A percentile compares a stretch with the other conserved stretches of the same genome.
Evolutionary conservation across 768 basidiomycete genomes (phyloP).

Genomic region (Multifurca ochricompacta): DNA sequence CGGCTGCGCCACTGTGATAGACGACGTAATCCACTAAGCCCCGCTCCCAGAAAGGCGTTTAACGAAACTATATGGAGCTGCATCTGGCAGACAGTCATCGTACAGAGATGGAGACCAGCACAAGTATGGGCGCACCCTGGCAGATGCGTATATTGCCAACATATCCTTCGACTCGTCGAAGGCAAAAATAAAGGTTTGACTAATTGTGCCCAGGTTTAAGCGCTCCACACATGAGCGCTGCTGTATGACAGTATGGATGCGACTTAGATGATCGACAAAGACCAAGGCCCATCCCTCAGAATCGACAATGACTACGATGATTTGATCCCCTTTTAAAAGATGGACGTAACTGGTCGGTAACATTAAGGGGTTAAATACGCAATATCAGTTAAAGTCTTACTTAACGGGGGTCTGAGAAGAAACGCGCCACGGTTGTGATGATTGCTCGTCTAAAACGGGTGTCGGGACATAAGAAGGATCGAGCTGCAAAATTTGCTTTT

Average conservation of each 20-base stretch:
- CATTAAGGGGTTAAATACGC: not conserved
- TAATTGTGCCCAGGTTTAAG: slow-evolving; percentile 41
- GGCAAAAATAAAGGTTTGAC: slow-evolving; percentile 37
- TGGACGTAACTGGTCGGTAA: slow-evolving; percentile 5
- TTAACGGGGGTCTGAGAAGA: not conserved
- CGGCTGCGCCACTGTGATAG: too few relatives aligned
- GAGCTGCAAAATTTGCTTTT: slow-evolving; percentile 15
- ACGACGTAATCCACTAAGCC: too few relatives aligned
- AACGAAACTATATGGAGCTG: slow-evolving; percentile 40
- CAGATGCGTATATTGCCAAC: slow-evolving; percentile 38
- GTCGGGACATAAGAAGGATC: slow-evolving; percentile 14
- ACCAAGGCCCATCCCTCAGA: slow-evolving; percentile 6
- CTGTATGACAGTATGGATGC: slow-evolving; percentile 1
- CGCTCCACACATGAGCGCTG: not conserved
- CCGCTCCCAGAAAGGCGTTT: slow-evolving; percentile 34
- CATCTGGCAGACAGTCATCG: slow-evolving; percentile 20
- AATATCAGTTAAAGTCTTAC: not conserved
- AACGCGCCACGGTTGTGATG: slow-evolving; percentile 5
- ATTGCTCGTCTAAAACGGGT: not conserved
- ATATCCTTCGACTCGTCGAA: slow-evolving; percentile 49
- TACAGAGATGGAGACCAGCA: not conserved
- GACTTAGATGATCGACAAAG: slow-evolving; percentile 6
- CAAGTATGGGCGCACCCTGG: slow-evolving; percentile 29
- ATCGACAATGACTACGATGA: slow-evolving; percentile 11
- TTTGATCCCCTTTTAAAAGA: slow-evolving; percentile 12